Base-by-base conservation (phyloP, 2,329 filamentous ascomycete genomes). In the Tolypocladium paradoxum region DNA sequence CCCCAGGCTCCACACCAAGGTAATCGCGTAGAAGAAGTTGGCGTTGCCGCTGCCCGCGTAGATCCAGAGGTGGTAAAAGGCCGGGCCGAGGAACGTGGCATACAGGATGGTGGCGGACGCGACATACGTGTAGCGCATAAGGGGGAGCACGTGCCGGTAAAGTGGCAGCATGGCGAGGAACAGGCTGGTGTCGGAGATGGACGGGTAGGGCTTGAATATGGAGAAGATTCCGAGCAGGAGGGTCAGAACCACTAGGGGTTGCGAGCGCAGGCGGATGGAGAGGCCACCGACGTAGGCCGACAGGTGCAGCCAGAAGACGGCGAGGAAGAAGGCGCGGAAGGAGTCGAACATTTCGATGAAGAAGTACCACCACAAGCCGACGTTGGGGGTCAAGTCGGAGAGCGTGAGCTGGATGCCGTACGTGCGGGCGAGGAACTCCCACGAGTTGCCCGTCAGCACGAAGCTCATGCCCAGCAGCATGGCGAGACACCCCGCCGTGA, bases 321-420 rank as follows among this genome's bases (percentile, higher is more conserved):
- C 93, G 3, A 99, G 81, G 77, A 97, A 99, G 76, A 99, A 99
- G 61, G 87, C 85, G 38, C 93, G 82, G 78, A 99, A 99, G 1
- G 91, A 92, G 71, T 99, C 93, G 68, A 99, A 99, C 84, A 99
- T 99, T 67, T 99, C 92, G 60, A 95, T 95, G 67, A 99, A 97
- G 73, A 99, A 99, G 71, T 99, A 99, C 93, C 93, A 99, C 93
- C 93, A 99, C 1, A 99, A 77, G 1, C 93, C 93, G 33, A 95
- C 87, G 60, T 97, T 99, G 14, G 93, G 93, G 0, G 92, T 95
- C 40, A 99, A 77, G 65, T 99, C 93, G 9, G 90, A 89, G 3
- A 99, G 80, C 1, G 93, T 83, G 37, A 99, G 78, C 62, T 96
- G 91, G 48, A 95, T 89, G 60, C 92, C 90, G 70, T 99, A 99